These are phyloP conservation scores for Rhododendron williamsianum DNA, from an alignment of 148 eudicot genomes.

Conservation along the genomic window DNA sequence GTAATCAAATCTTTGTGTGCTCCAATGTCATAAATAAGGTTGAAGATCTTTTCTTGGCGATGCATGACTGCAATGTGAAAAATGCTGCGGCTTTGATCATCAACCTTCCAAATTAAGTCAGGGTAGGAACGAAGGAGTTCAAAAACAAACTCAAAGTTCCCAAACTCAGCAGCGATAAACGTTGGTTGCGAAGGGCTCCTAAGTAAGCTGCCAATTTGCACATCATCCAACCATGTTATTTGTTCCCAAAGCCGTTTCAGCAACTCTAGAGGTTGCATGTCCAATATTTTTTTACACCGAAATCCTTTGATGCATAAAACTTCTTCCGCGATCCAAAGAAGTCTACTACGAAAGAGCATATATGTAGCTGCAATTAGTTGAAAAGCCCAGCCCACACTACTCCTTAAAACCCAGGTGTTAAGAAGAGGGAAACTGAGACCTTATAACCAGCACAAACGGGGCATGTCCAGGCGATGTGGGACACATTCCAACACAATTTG, in stretches of 20 bases:
- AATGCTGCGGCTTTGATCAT: slow-evolving; percentile 30
- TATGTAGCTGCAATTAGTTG: slow-evolving; percentile 1
- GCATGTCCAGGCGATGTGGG: no score
- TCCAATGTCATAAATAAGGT: slow-evolving; percentile 37
- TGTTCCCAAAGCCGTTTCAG: slow-evolving; percentile 12
- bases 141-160: slow-evolving; percentile 33
- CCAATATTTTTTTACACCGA: not conserved
- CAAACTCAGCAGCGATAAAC: slow-evolving; percentile 28
- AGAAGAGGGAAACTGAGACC: no score
- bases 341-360: not conserved
- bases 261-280: slow-evolving; percentile 6
- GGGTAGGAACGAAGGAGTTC: slow-evolving; percentile 34
- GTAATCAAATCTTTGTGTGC: slow-evolving; percentile 35
- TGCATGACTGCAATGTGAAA: slow-evolving; percentile 41
- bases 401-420: no score
- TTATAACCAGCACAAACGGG: no score
- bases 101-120: slow-evolving; percentile 40
- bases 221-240: slow-evolving; percentile 11
- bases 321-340: not conserved
- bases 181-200: slow-evolving; percentile 14
- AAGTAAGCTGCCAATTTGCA: slow-evolving; percentile 8
- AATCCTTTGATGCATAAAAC: slow-evolving; percentile 6
- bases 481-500: no score
- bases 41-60: slow-evolving; percentile 39
- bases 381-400: no score